Percentiles rank a stretch among this genome's conserved stretches.
These are phyloP conservation scores for Paramyrothecium sp. DNA, from an alignment of 2,329 filamentous ascomycete genomes.

Conservation along the genomic window DNA sequence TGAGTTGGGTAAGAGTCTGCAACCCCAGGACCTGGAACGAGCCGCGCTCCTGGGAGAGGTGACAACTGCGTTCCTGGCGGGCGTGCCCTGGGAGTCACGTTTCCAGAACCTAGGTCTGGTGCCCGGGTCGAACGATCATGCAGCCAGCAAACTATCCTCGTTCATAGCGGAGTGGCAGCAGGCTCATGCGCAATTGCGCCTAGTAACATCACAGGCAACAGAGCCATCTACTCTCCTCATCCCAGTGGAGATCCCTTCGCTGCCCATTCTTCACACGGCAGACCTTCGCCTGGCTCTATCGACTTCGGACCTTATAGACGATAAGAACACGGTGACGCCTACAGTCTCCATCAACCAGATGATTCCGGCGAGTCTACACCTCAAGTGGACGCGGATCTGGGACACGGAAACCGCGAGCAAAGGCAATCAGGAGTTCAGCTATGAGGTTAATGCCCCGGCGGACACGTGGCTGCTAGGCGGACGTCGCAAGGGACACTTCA, in stretches of 20 bases:
- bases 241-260: conserved; percentile 82
- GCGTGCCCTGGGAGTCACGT: conserved; percentile 45
- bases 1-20: conserved; percentile 42
- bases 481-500: conserved; percentile 75
- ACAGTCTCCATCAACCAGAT: conserved; percentile 63
- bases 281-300: conserved; percentile 56
- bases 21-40: conserved; percentile 53
- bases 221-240: conserved; percentile 71
- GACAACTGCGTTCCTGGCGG: conserved; percentile 44
- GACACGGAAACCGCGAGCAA: conserved; percentile 42
- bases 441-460: conserved; percentile 72
- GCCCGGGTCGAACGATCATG: conserved; percentile 30
- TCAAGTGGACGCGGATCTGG: conserved; percentile 64
- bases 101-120: conserved; percentile 49
- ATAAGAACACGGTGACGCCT: conserved; percentile 31
- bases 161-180: conserved; percentile 32
- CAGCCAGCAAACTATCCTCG: conserved; percentile 19
- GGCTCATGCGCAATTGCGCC: conserved; percentile 21
- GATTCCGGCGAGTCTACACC: conserved; percentile 58
- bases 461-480: conserved; percentile 87
- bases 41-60: conserved; percentile 52
- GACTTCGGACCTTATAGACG: conserved; percentile 25
- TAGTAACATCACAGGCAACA: conserved; percentile 17
- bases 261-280: conserved; percentile 80
- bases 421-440: conserved; percentile 70